phyloP scores from a whole-genome alignment of 306 rosid species.

The Datisca glomerata region DNA sequence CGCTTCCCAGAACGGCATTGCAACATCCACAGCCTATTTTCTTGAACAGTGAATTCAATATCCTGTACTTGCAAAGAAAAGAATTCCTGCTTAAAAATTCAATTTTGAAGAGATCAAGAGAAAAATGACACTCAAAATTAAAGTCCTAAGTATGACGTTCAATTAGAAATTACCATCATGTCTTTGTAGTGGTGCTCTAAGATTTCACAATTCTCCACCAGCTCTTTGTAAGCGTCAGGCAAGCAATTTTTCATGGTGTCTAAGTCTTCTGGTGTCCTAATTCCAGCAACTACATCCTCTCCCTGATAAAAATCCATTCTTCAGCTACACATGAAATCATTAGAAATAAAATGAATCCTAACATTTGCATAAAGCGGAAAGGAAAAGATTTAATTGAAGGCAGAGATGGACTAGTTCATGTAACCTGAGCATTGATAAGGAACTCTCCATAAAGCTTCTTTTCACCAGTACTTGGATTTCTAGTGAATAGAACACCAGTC shows the following conservation, averaged over 20 bases:
- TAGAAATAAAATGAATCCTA: slow-evolving; percentile 5
- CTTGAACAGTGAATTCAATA: slow-evolving; percentile 97
- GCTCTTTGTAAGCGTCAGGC: slow-evolving; percentile 93
- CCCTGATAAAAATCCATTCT: slow-evolving; percentile 42
- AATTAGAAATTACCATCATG: slow-evolving; percentile 61
- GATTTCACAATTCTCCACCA: slow-evolving; percentile 78
- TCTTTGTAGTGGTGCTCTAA: slow-evolving; percentile 89
- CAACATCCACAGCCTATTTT: slow-evolving; percentile 93
- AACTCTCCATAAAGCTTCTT: slow-evolving; percentile 91
- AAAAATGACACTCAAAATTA: background rate
- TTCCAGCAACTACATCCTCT: slow-evolving; percentile 98
- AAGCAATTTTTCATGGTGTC: slow-evolving; percentile 67
- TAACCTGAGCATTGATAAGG: slow-evolving; percentile 93
- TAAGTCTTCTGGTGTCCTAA: slow-evolving; percentile 86
- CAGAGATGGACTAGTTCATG: slow-evolving; percentile 11
- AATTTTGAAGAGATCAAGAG: background rate
- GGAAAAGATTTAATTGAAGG: slow-evolving; percentile 8
- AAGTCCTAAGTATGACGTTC: too few relatives aligned
- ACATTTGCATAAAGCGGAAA: background rate
- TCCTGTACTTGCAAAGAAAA: slow-evolving; percentile 41
- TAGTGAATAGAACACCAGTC: slow-evolving; percentile 92
- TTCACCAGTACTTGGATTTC: slow-evolving; percentile 97
- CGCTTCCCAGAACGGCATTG: slow-evolving; percentile 94
- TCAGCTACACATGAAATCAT: slow-evolving; percentile 11
- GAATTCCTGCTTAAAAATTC: too few relatives aligned